These are phyloP conservation scores for Magnusiomyces paraingens DNA, from an alignment of 1,139 yeast species.

Conservation along the genomic window DNA sequence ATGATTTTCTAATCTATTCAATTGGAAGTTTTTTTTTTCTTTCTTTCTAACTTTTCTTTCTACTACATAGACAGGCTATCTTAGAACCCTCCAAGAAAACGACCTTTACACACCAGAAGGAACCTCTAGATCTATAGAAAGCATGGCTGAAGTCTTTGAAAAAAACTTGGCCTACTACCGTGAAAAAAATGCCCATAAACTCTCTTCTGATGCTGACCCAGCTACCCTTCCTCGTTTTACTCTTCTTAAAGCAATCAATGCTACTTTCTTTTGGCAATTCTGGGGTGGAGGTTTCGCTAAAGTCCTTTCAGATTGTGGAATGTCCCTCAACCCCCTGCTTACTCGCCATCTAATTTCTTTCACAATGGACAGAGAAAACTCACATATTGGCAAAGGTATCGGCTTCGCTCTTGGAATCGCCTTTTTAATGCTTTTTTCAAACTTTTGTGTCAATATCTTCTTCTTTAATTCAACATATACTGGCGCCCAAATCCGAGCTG, in stretches of 20 bases:
- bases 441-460: slow-evolving; percentile 52
- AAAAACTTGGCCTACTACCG: slow-evolving; percentile 35
- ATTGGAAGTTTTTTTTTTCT: not conserved
- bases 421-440: slow-evolving; percentile 40
- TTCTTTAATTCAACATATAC: slow-evolving; percentile 53
- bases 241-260: slow-evolving; percentile 32
- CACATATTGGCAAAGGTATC: slow-evolving; percentile 43
- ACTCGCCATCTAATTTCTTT: slow-evolving; percentile 46
- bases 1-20: too few relatives aligned
- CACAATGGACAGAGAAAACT: slow-evolving; percentile 20
- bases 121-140: slow-evolving; percentile 46
- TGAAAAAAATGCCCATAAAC: too few relatives aligned
- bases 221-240: slow-evolving; percentile 27
- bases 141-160: slow-evolving; percentile 38
- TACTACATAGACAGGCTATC: slow-evolving; percentile 45
- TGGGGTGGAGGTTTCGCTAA: slow-evolving; percentile 41
- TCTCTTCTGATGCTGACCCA: too few relatives aligned
- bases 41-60: slow-evolving; percentile 4
- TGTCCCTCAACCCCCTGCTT: slow-evolving; percentile 45
- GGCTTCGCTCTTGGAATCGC: slow-evolving; percentile 56
- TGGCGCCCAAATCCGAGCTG: slow-evolving; percentile 65
- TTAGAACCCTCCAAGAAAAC: slow-evolving; percentile 55
- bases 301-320: slow-evolving; percentile 43
- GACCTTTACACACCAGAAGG: slow-evolving; percentile 55
- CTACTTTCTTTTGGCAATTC: slow-evolving; percentile 51